Conservation (phyloP, 2,329 filamentous ascomycete genomes). For the Colletotrichum tropicale region DNA sequence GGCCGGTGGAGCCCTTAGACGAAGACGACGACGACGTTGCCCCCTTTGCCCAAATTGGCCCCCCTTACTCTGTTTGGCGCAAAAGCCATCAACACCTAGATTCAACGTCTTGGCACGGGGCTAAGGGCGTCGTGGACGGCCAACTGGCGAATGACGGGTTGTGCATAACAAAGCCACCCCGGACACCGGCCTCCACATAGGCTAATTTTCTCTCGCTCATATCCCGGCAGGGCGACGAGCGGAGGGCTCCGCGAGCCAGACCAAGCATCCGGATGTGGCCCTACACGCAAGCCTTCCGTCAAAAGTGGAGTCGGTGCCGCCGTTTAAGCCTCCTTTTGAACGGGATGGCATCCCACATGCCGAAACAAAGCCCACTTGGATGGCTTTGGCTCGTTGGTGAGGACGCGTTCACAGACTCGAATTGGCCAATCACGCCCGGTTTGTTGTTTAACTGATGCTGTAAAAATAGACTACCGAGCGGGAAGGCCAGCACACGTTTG, state of each 20-base stretch:
- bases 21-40: not conserved
- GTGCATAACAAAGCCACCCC: constrained; percentile 4
- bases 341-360: constrained; percentile 6
- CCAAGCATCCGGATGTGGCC: not conserved
- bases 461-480: not conserved
- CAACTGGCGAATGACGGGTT: not conserved
- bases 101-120: not conserved
- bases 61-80: not conserved
- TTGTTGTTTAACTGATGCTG: not conserved
- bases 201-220: not conserved
- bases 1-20: not conserved
- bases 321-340: constrained; percentile 9
- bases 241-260: not conserved
- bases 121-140: not conserved
- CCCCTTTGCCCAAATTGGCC: not conserved
- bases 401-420: not conserved
- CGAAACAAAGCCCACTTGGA: not conserved
- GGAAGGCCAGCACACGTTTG: not conserved
- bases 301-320: not conserved
- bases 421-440: not conserved
- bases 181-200: not conserved
- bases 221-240: not conserved
- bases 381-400: not conserved
- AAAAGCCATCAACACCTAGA: not conserved
- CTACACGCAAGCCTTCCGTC: constrained; percentile 7